Conservation (phyloP, 352 stramenopile genomes). For the Phytophthora chlamydospora region DNA sequence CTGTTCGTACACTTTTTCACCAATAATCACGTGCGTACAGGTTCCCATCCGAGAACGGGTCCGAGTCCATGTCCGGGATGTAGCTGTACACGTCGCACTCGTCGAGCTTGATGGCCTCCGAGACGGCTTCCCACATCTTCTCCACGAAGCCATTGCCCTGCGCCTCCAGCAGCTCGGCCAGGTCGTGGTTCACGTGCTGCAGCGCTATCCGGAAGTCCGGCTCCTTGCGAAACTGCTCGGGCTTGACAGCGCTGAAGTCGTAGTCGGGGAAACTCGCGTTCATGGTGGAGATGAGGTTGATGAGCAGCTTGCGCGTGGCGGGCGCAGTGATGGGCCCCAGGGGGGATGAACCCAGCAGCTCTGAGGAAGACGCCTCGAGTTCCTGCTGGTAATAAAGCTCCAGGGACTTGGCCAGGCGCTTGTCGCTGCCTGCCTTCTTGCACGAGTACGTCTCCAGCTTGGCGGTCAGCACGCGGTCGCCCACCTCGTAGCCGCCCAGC, state of each 20-base stretch:
- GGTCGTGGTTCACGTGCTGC: slow-evolving; percentile 89
- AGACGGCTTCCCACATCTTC: slow-evolving; percentile 95
- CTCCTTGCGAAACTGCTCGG: slow-evolving; percentile 92
- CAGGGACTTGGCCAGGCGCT: slow-evolving; percentile 90
- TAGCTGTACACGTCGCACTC: slow-evolving; percentile 94
- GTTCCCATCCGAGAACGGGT: slow-evolving; percentile 92
- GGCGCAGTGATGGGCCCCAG: slow-evolving; percentile 79
- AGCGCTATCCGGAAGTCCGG: slow-evolving; percentile 85
- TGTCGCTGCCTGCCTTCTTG: slow-evolving; percentile 93
- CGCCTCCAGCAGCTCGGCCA: slow-evolving; percentile 94
- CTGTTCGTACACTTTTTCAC: no score
- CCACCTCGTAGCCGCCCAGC: slow-evolving; percentile 83
- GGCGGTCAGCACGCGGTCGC: slow-evolving; percentile 86
- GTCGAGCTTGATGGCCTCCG: slow-evolving; percentile 85
- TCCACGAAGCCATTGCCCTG: slow-evolving; percentile 99
- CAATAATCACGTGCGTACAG: slow-evolving; percentile 47
- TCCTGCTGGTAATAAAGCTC: slow-evolving; percentile 89
- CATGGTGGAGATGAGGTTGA: slow-evolving; percentile 95
- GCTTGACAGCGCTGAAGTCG: slow-evolving; percentile 89
- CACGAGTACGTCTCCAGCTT: slow-evolving; percentile 93
- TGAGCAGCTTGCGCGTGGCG: slow-evolving; percentile 88
- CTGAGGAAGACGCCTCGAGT: slow-evolving; percentile 56
- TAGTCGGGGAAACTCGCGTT: slow-evolving; percentile 95
- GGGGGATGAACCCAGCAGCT: slow-evolving; percentile 72
- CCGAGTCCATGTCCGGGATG: slow-evolving; percentile 93